Base-by-base conservation (phyloP, 2,329 filamentous ascomycete genomes). In the Tolypocladium tundrense region DNA sequence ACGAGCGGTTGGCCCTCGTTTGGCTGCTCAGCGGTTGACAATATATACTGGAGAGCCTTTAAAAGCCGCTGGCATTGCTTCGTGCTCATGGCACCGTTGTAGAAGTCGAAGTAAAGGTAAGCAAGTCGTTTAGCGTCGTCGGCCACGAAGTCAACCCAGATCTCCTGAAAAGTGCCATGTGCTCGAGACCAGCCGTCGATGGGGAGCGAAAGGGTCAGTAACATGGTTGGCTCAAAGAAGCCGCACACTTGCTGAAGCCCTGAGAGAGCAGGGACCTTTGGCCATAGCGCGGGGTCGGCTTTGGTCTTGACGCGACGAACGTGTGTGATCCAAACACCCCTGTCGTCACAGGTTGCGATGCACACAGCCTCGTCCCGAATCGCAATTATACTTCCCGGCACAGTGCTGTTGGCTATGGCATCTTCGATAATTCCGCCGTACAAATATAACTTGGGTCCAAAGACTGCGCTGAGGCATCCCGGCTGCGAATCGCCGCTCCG, bases 61-160 rank as follows among this genome's bases (percentile, higher is more conserved):
- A 71, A 67, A 31, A 75, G 63, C 10, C 67, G 67, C 14, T 66
- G 67, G 61, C 74, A 76, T 57, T 76, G 71, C 8, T 58, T 60
- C 0, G 73, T 75, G 27, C 72, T 69, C 73, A 76, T 75, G 55
- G 74, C 74, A 37, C 74, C 74, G 57, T 76, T 76, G 66, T 75
- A 76, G 56, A 75, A 73, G 56, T 75, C 67, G 57, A 73, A 76
- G 62, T 73, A 71, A n/a, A 76, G 60, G 56, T 74, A 75, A 1
- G 31, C 31, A 9, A 33, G 1, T 33, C 31, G 31, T 33, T 33
- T 33, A 7, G 31, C 31, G 31, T 9, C 31, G 31, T 33, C 31
- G 31, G 6, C 31, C 8, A 33, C 31, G 31, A 33, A 33, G 31
- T 33, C 31, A 7, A 33, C 7, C 31, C 31, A 33, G 31, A 75